phyloP scores from a whole-genome alignment of 495 filamentous ascomycete genomes.

The Aspergillus homomorphus region DNA sequence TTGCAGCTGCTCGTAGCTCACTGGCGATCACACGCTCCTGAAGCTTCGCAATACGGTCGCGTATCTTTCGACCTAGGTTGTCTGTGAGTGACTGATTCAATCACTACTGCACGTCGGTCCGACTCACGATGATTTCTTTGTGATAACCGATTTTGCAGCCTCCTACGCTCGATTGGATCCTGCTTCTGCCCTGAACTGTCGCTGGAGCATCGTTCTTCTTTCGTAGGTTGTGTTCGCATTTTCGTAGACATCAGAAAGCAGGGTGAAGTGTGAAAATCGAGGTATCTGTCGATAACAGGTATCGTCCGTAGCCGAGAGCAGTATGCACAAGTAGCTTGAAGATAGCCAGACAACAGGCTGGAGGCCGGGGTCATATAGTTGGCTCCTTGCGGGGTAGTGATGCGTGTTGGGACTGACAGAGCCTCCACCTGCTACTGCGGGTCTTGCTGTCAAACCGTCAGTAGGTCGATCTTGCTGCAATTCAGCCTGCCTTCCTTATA shows the following conservation, averaged over 20 bases:
- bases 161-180: slow-evolving; percentile 3
- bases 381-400: neutral
- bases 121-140: slow-evolving; percentile 7
- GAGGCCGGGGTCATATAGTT: neutral
- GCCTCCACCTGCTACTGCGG: neutral
- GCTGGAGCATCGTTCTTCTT: neutral
- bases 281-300: neutral
- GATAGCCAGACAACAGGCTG: neutral
- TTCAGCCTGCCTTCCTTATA: slow-evolving; percentile 1
- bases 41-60: slow-evolving; percentile 43
- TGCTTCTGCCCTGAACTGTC: slow-evolving; percentile 3
- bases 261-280: neutral
- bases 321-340: neutral
- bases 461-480: neutral
- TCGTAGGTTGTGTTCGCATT: slow-evolving; percentile 2
- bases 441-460: neutral
- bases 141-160: slow-evolving; percentile 6
- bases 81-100: neutral
- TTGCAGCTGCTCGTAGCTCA: slow-evolving; percentile 36
- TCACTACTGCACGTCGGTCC: no score
- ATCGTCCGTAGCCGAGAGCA: neutral
- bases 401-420: neutral
- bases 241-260: neutral
- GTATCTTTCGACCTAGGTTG: slow-evolving; percentile 34
- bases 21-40: slow-evolving; percentile 44